Conservation (phyloP, 179 eudicot genomes). For the Heliamphora pulchella region DNA sequence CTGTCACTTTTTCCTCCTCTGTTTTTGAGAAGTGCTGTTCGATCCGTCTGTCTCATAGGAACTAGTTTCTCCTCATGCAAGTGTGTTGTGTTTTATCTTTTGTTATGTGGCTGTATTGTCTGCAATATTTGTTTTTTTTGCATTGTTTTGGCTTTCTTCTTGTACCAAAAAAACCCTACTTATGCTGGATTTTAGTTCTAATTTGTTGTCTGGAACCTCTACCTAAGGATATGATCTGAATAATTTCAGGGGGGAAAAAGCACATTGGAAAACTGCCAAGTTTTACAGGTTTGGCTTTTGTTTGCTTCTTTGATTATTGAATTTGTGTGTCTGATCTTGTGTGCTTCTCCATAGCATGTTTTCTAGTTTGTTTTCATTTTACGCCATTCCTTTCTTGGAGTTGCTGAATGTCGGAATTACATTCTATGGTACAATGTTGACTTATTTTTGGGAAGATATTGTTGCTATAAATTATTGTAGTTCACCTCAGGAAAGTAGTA, state of each 20-base stretch:
- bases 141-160: background rate
- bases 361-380: background rate
- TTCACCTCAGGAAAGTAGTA: background rate
- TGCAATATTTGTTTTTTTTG: background rate
- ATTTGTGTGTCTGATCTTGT: background rate
- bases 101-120: background rate
- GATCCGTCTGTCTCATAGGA: background rate
- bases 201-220: slow-evolving; percentile 2
- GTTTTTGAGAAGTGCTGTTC: background rate
- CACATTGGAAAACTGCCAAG: slow-evolving; percentile 94
- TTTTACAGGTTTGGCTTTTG: slow-evolving; percentile 60
- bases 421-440: background rate
- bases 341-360: slow-evolving; percentile 5
- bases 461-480: background rate
- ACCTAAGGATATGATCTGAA: slow-evolving; percentile 2
- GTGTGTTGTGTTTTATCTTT: background rate
- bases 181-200: background rate
- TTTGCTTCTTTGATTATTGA: slow-evolving; percentile 7
- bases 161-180: background rate
- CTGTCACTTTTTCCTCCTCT: background rate
- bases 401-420: background rate
- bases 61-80: background rate
- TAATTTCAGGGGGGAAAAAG: slow-evolving; percentile 81
- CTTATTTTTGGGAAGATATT: background rate
- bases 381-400: background rate